Base-by-base conservation (phyloP, 805 yeast genomes). In the Teunomyces aglyptinius region DNA sequence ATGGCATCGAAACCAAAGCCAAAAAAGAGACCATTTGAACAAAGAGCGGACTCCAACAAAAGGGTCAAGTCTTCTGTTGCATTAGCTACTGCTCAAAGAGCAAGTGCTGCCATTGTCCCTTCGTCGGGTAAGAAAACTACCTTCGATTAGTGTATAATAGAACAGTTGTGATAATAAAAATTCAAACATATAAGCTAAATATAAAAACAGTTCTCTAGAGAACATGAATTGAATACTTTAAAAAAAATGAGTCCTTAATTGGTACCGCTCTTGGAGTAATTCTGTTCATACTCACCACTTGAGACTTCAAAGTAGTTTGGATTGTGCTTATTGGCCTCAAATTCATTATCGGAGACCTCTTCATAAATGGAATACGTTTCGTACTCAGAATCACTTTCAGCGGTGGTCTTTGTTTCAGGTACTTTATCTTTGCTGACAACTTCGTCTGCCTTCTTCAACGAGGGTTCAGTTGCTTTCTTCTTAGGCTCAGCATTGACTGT, bases 121-220 rank as follows among this genome's bases (percentile, higher is more conserved):
- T 86, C 97, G 1, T 75, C 83, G n/a, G 98, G 98, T 64, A 91
- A 88, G 68, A 92, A 90, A 64, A 75, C 78, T 34, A 85, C 79
- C 5, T 89, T 89, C 61, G 85, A 84, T 55, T 80, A 64, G 51
- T 31, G 35, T 41, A 41, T 31, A 41, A 29, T 41, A 29, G 35
- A 24, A 27, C 18, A 40, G 26, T 24, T 31, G 33, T 31, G 33
- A 34, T 20, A 40, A 27, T 22, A 38, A 11, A 40, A 27, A 28
- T 40, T 29, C 34, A 40, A 31, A 41, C 44, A 41, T 31, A 29
- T 26, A 16, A 27, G 16, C 31, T 24, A 38, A 24, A 38, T 38
- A 27, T 38, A 27, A 24, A 27, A 20, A 36, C 34, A 38, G 33
- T 36, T 38, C 24, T 44, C 38, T 22, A 11, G 28, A 22, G 43